Percentiles rank a stretch among this genome's conserved stretches.
Evolutionary conservation across 2,329 filamentous ascomycete genomes (phyloP).

Genomic region (Xylaria sp.): DNA sequence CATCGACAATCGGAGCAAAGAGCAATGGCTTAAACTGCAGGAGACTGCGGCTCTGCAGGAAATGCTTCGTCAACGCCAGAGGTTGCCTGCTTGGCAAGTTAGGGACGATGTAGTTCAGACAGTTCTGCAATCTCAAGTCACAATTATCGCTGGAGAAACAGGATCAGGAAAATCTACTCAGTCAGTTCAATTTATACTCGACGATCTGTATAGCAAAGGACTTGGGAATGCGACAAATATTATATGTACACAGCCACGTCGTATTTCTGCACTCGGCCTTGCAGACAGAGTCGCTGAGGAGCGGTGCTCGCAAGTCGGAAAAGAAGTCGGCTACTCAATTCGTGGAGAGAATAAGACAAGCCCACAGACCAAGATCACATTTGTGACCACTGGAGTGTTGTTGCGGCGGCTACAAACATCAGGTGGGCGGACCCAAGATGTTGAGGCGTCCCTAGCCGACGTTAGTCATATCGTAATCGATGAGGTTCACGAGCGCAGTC

Average conservation of each 20-base stretch:
- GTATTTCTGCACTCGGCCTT: constrained; percentile 91
- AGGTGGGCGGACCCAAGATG: constrained; percentile 78
- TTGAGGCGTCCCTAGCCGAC: constrained; percentile 81
- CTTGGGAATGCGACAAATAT: constrained; percentile 84
- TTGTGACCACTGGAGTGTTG: constrained; percentile 94
- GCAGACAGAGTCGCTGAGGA: constrained; percentile 96
- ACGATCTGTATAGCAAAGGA: constrained; percentile 80
- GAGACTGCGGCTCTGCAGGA: constrained; percentile 67
- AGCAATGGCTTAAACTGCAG: constrained; percentile 74
- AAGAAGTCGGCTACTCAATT: constrained; percentile 91
- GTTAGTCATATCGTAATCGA: constrained; percentile 96
- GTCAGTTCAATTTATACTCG: constrained; percentile 92
- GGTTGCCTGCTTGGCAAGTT: constrained; percentile 86
- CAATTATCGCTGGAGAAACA: constrained; percentile 96
- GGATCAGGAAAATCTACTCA: constrained; percentile 97
- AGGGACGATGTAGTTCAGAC: constrained; percentile 77
- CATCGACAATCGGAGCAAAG: constrained; percentile 63
- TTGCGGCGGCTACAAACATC: constrained; percentile 90
- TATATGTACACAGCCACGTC: constrained; percentile 91
- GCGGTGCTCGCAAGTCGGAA: constrained; percentile 78
- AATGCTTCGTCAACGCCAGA: constrained; percentile 75
- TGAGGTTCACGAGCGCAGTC: constrained; percentile 92
- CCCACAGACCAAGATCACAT: constrained; percentile 82
- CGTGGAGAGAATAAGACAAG: constrained; percentile 84
- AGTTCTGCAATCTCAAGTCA: constrained; percentile 81